Evolutionary conservation across 1,284 basidiomycete genomes (phyloP).

Genomic region (Sporisorium graminicola): DNA sequence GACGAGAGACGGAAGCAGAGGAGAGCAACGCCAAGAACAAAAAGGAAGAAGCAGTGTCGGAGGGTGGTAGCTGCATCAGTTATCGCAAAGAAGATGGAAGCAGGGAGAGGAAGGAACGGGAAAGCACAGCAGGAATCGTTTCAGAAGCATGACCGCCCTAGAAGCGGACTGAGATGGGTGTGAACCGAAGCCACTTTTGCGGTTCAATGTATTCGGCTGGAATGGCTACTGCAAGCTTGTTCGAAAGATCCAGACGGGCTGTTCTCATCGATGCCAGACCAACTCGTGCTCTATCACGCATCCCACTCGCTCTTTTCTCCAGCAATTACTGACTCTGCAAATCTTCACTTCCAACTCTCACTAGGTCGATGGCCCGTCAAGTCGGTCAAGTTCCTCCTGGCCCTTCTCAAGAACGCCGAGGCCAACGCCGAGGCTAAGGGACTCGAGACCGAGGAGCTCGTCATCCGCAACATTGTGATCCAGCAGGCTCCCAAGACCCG

Average conservation of each 20-base stretch:
- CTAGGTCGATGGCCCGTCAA: constrained; percentile 98
- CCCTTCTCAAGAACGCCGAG: constrained; percentile 98
- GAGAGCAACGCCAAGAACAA: not conserved
- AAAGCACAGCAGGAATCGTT: not conserved
- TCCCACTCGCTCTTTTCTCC: no score
- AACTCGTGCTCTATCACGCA: not conserved
- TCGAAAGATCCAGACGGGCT: no score
- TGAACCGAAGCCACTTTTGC: not conserved
- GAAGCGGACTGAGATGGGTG: not conserved
- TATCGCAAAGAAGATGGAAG: not conserved
- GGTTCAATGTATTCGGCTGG: not conserved
- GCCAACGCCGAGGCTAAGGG: constrained; percentile 99
- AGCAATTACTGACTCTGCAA: constrained; percentile 15
- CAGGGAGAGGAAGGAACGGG: not conserved
- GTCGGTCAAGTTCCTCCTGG: constrained; percentile 94
- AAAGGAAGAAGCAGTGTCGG: not conserved
- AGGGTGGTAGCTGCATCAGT: not conserved
- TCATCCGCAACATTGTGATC: constrained; percentile 97
- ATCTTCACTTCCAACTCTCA: not conserved
- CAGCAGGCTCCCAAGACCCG: constrained; percentile 99
- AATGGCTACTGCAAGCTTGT: not conserved
- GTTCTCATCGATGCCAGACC: not conserved
- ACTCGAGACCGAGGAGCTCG: constrained; percentile 89
- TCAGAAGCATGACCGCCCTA: not conserved
- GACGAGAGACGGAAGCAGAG: no score